phyloP scores from a whole-genome alignment of 257 asterid genomes.

The Datura wrightii region DNA sequence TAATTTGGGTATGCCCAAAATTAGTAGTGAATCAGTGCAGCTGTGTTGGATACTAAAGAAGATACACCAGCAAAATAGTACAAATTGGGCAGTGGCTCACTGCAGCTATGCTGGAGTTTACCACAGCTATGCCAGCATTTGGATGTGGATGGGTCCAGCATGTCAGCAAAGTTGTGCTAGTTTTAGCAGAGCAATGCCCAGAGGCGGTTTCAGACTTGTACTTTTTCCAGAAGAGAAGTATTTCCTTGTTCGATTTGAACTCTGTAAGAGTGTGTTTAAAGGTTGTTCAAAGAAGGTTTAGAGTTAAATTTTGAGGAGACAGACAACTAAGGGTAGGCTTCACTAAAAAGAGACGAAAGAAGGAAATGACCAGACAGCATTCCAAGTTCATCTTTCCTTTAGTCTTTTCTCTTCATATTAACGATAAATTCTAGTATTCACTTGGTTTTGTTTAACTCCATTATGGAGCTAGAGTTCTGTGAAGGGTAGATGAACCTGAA shows the following conservation, averaged over 20 bases:
- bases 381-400: background rate
- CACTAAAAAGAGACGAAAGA: background rate
- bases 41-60: background rate
- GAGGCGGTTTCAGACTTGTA: background rate
- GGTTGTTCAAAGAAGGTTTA: background rate
- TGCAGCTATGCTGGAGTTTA: background rate
- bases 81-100: background rate
- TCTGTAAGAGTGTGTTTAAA: background rate
- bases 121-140: conserved; percentile 3
- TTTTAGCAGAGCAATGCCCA: background rate
- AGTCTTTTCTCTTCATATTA: background rate
- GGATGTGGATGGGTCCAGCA: background rate
- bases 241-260: conserved; percentile 9
- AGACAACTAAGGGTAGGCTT: background rate
- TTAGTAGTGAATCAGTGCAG: background rate
- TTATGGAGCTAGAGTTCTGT: background rate
- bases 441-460: background rate
- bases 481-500: background rate
- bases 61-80: background rate
- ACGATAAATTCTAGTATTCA: background rate
- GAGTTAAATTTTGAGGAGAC: background rate
- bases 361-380: background rate
- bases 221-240: background rate
- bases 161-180: background rate
- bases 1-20: background rate